Evolutionary conservation across 2,329 filamentous ascomycete species (phyloP).

Genomic region (Didymosphaeria variabile): DNA sequence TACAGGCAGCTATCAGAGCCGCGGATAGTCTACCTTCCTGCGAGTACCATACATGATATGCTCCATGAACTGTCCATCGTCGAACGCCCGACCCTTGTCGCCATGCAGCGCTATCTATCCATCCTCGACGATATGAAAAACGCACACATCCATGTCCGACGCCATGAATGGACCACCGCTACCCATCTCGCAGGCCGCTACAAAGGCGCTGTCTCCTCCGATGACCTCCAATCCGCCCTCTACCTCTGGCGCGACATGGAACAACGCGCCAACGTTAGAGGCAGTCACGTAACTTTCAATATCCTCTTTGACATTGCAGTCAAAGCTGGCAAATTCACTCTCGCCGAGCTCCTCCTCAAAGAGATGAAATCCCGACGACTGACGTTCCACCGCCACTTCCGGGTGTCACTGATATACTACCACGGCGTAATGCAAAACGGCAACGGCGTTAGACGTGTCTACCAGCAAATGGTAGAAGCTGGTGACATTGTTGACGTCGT

Average conservation of each 20-base stretch:
- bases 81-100: conserved; percentile 58
- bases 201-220: conserved; percentile 64
- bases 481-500: conserved; percentile 90
- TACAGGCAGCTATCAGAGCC: conserved; percentile 64
- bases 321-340: conserved; percentile 81
- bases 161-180: conserved; percentile 82
- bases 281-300: conserved; percentile 86
- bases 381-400: conserved; percentile 78
- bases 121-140: conserved; percentile 84
- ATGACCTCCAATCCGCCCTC: conserved; percentile 74
- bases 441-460: conserved; percentile 77
- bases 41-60: conserved; percentile 67
- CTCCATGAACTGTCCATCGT: conserved; percentile 74
- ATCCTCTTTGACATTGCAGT: conserved; percentile 89
- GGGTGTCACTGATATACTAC: conserved; percentile 83
- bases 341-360: conserved; percentile 84
- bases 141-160: conserved; percentile 73
- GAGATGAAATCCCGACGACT: conserved; percentile 80
- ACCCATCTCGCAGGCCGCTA: conserved; percentile 81
- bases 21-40: conserved; percentile 61
- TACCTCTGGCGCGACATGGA: conserved; percentile 93
- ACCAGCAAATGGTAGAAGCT: conserved; percentile 81
- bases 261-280: conserved; percentile 68
- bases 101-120: conserved; percentile 84
- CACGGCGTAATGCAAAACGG: conserved; percentile 79